These are phyloP conservation scores for Penicillium sp. DNA, from an alignment of 2,329 filamentous ascomycete genomes.

Conservation along the genomic window DNA sequence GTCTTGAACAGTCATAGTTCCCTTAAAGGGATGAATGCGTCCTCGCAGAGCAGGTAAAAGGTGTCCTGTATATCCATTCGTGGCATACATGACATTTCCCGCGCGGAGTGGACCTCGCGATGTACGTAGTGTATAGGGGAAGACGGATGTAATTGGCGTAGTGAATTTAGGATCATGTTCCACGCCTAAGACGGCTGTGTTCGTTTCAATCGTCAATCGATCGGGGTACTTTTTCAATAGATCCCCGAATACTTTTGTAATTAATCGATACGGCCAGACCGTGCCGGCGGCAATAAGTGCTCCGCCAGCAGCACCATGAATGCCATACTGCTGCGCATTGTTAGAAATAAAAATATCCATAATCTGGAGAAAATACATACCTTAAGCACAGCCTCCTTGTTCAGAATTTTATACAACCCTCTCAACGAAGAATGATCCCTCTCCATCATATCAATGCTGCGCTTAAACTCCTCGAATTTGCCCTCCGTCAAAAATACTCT, in stretches of 20 bases:
- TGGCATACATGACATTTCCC: conserved; percentile 47
- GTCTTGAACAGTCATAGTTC: conserved; percentile 50
- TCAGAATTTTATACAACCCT: conserved; percentile 30
- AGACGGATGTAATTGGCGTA: conserved; percentile 7
- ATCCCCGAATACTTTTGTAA: conserved; percentile 31
- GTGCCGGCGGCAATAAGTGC: conserved; percentile 36
- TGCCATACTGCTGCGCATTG: conserved; percentile 21
- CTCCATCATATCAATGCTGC: conserved; percentile 27
- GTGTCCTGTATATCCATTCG: conserved; percentile 48
- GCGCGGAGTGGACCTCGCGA: conserved; percentile 41
- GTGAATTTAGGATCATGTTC: conserved; percentile 10
- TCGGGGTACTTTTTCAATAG: conserved; percentile 29
- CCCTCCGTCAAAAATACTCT: conserved; percentile 29
- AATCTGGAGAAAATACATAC: conserved; percentile 3
- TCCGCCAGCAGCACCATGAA: conserved; percentile 28
- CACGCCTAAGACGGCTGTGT: conserved; percentile 34
- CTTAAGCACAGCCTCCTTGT: conserved; percentile 16
- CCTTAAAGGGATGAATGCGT: conserved; percentile 43
- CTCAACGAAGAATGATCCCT: conserved; percentile 25
- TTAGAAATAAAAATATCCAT: not conserved
- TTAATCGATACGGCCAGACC: conserved; percentile 43
- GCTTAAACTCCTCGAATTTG: conserved; percentile 24
- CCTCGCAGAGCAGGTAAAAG: conserved; percentile 47
- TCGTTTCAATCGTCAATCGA: conserved; percentile 36
- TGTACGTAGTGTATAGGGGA: conserved; percentile 39